phyloP scores from a whole-genome alignment of 2,329 filamentous ascomycete species.

The Arthrobotrys pseudoclavata region DNA sequence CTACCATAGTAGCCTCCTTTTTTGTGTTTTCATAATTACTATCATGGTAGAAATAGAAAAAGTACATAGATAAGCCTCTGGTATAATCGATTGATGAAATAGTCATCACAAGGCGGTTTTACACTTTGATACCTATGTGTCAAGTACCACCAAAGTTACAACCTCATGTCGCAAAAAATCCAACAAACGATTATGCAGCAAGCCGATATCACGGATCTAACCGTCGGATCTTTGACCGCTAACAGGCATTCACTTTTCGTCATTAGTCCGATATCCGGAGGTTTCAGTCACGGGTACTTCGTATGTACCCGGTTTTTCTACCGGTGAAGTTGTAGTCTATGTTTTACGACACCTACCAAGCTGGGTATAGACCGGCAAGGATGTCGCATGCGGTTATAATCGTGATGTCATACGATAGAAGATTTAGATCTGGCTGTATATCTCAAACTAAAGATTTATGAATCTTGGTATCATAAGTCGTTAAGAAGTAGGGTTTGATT shows the following conservation, averaged over 20 bases:
- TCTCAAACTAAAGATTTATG: too few relatives aligned
- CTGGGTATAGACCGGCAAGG: background rate
- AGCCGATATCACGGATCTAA: slow-evolving; percentile 18
- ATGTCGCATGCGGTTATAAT: background rate
- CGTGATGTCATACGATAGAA: background rate
- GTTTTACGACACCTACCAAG: slow-evolving; percentile 2
- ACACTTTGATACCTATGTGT: too few relatives aligned
- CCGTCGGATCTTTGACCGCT: slow-evolving; percentile 11
- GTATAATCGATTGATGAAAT: background rate
- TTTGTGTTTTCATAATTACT: slow-evolving; percentile 10
- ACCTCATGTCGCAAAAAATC: background rate
- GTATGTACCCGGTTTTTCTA: background rate
- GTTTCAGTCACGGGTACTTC: background rate
- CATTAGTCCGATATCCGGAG: background rate
- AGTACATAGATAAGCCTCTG: too few relatives aligned
- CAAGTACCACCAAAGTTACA: background rate
- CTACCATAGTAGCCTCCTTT: background rate
- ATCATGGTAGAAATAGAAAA: slow-evolving; percentile 25
- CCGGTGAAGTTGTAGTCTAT: too few relatives aligned
- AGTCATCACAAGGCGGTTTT: too few relatives aligned
- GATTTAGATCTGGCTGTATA: too few relatives aligned
- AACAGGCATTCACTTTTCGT: background rate
- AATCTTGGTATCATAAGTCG: too few relatives aligned
- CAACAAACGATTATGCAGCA: background rate
- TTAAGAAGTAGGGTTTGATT: too few relatives aligned